A percentile compares a stretch with the other conserved stretches of the same genome.
Evolutionary conservation across 202 grass and related monocot species (phyloP).

Genomic region (Zoysia matrella): DNA sequence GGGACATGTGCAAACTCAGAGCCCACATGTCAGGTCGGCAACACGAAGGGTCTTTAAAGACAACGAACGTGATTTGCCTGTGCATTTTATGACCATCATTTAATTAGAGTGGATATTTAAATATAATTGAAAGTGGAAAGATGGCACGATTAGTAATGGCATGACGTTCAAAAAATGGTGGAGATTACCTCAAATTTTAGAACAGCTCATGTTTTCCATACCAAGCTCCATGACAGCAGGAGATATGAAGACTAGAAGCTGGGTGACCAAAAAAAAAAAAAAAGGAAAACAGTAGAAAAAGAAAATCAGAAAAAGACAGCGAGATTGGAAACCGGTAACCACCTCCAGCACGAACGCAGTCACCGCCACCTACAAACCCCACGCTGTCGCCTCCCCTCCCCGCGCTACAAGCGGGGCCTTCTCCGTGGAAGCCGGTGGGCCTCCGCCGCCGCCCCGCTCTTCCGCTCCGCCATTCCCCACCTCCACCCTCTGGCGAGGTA

Average conservation of each 20-base stretch:
- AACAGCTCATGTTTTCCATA: not conserved
- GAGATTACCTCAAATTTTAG: not conserved
- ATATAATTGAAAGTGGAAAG: too few species aligned
- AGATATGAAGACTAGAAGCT: not conserved
- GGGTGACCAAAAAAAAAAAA: not conserved
- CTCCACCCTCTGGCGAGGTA: constrained; percentile 42
- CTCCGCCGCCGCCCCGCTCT: constrained; percentile 7
- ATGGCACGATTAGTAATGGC: too few species aligned
- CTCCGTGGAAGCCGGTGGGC: constrained; percentile 44
- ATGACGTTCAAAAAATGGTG: not conserved
- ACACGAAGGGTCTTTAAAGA: not conserved
- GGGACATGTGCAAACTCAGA: not conserved
- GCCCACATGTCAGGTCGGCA: not conserved
- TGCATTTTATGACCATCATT: too few species aligned
- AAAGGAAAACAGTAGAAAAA: constrained; percentile 7
- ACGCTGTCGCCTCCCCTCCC: constrained; percentile 30
- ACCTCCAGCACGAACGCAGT: constrained; percentile 42
- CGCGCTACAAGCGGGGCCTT: constrained; percentile 5
- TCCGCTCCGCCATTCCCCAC: constrained; percentile 17
- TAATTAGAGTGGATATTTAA: too few species aligned
- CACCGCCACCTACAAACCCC: constrained; percentile 32
- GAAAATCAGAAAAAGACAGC: constrained; percentile 29
- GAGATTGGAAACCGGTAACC: constrained; percentile 48
- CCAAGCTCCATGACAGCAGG: not conserved
- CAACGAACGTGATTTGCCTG: too few species aligned